These are phyloP conservation scores for Nevesoporus exiguus DNA, from an alignment of 768 basidiomycete species.

Conservation along the genomic window DNA sequence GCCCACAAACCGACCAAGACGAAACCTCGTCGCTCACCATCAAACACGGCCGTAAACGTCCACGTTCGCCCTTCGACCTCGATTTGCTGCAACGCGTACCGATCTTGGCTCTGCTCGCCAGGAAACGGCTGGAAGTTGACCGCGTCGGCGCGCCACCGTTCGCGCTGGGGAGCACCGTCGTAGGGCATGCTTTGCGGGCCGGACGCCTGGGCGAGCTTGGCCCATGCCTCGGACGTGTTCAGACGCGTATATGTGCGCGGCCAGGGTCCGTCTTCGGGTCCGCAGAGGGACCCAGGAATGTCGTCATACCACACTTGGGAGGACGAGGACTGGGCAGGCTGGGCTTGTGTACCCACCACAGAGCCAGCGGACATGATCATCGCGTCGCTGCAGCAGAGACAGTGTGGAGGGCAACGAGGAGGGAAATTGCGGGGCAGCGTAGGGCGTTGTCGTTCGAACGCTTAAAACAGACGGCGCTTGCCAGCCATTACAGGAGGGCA, in stretches of 20 bases:
- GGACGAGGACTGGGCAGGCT: conserved; percentile 16
- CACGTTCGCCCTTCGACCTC: conserved; percentile 54
- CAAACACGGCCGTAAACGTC: conserved; percentile 69
- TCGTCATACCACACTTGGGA: conserved; percentile 55
- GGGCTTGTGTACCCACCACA: conserved; percentile 10
- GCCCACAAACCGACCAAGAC: no score
- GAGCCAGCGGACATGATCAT: conserved; percentile 21
- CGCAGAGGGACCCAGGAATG: conserved; percentile 59
- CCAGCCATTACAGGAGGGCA: conserved; percentile 18
- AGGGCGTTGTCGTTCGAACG: conserved; percentile 3
- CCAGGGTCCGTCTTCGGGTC: conserved; percentile 64
- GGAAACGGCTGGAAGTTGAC: conserved; percentile 67
- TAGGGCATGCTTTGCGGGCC: conserved; percentile 47
- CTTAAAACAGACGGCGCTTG: conserved; percentile 33
- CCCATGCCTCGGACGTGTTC: conserved; percentile 50
- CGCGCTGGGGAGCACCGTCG: conserved; percentile 31
- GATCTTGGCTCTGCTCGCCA: conserved; percentile 55
- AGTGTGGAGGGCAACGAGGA: not conserved
- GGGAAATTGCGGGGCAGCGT: conserved; percentile 3
- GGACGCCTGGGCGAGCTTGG: conserved; percentile 46
- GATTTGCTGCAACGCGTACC: conserved; percentile 57
- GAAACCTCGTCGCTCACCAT: conserved; percentile 51
- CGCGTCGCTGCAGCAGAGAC: not conserved
- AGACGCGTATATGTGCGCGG: conserved; percentile 56
- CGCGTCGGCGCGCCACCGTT: conserved; percentile 48